Conservation (phyloP, 805 yeast species). For the Candida taoyuanica region DNA sequence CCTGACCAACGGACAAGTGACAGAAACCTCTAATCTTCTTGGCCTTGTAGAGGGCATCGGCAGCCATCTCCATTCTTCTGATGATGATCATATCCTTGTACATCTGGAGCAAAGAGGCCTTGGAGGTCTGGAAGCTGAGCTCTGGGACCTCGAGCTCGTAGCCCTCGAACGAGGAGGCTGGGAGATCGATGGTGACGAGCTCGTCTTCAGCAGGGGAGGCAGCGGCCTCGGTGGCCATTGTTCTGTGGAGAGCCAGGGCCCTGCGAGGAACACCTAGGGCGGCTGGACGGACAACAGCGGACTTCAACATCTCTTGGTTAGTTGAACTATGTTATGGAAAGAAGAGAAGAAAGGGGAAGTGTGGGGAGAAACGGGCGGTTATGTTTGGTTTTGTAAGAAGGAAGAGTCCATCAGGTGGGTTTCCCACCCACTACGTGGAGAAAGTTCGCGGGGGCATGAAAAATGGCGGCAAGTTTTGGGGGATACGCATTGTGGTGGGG, state of each 20-base stretch:
- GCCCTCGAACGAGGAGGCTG: slow-evolving; percentile 79
- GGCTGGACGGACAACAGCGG: slow-evolving; percentile 19
- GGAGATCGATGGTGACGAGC: slow-evolving; percentile 52
- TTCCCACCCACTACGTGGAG: too few relatives aligned
- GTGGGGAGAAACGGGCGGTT: not conserved
- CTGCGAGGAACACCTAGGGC: slow-evolving; percentile 13
- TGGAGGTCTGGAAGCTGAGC: slow-evolving; percentile 71
- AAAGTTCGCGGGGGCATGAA: not conserved
- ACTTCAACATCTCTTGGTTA: slow-evolving; percentile 9
- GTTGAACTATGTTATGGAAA: not conserved
- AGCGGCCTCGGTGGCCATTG: slow-evolving; percentile 25
- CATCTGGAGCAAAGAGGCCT: slow-evolving; percentile 79
- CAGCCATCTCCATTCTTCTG: slow-evolving; percentile 98
- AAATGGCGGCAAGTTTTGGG: too few relatives aligned
- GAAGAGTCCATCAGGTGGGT: not conserved
- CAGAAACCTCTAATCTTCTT: slow-evolving; percentile 99
- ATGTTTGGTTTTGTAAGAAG: not conserved
- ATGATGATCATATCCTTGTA: slow-evolving; percentile 92
- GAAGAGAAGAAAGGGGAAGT: too few relatives aligned
- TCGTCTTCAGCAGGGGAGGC: slow-evolving; percentile 22
- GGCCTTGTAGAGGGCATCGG: slow-evolving; percentile 97
- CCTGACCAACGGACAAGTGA: slow-evolving; percentile 97
- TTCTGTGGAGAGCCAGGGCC: slow-evolving; percentile 18
- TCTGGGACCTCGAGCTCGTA: slow-evolving; percentile 76
- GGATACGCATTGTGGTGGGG: not conserved